Conservation (phyloP, 768 basidiomycete genomes). For the Amanita phalloides region DNA sequence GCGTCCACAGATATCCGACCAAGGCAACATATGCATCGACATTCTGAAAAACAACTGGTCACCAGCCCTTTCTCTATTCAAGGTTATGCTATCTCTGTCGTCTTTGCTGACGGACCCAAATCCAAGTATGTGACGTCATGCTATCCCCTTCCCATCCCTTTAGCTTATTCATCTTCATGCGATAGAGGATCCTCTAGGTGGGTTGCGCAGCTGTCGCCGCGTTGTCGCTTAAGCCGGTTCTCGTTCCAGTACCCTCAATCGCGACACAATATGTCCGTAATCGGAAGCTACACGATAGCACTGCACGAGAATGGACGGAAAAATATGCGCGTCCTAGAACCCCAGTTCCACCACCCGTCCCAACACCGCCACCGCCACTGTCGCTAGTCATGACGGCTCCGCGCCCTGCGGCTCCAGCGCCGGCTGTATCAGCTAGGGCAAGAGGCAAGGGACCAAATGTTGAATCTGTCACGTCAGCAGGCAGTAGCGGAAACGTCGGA, state of each 20-base stretch:
- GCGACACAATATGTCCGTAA: constrained; percentile 59
- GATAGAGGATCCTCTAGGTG: constrained; percentile 65
- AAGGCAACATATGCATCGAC: constrained; percentile 76
- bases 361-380: constrained; percentile 17
- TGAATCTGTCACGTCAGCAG: not conserved
- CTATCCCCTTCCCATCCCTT: not conserved
- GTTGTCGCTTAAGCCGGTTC: not conserved
- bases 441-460: constrained; percentile 4
- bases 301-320: constrained; percentile 70
- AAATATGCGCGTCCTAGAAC: constrained; percentile 49
- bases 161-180: not conserved
- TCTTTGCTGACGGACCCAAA: constrained; percentile 92
- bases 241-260: constrained; percentile 49
- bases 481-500: not conserved
- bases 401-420: constrained; percentile 8
- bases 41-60: constrained; percentile 94
- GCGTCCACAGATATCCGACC: constrained; percentile 48
- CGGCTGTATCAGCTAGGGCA: constrained; percentile 22
- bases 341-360: constrained; percentile 5
- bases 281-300: constrained; percentile 63
- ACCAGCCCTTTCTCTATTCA: constrained; percentile 86
- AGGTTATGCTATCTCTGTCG: constrained; percentile 88
- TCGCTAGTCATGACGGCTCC: constrained; percentile 10
- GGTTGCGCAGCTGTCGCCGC: constrained; percentile 5
- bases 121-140: constrained; percentile 49